These are phyloP conservation scores for Aspergillus nidulans DNA, from an alignment of 495 filamentous ascomycete species.

Conservation along the genomic window DNA sequence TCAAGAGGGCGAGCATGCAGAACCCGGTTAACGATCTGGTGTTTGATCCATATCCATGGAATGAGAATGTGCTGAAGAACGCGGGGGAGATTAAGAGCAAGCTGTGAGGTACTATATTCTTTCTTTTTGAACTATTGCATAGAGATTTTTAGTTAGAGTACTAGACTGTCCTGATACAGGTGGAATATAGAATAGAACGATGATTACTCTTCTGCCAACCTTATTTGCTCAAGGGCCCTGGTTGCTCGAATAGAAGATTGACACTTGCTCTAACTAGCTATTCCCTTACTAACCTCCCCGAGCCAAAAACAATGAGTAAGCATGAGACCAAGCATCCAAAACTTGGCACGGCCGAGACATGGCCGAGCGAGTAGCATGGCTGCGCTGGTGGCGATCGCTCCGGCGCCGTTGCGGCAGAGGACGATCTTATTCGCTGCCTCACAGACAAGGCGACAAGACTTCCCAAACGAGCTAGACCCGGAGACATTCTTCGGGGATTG, in stretches of 20 bases:
- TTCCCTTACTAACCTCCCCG: too few species aligned
- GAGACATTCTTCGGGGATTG: background rate
- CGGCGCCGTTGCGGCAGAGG: background rate
- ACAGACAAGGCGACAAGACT: background rate
- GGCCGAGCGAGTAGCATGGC: background rate
- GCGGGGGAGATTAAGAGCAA: constrained; percentile 32
- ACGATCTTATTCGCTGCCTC: background rate
- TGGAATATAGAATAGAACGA: background rate
- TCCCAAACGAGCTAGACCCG: background rate
- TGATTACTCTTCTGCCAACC: too few species aligned
- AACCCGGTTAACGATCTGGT: constrained; percentile 64
- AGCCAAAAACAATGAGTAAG: too few species aligned
- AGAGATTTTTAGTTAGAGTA: background rate
- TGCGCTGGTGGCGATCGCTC: background rate
- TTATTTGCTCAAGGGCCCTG: too few species aligned
- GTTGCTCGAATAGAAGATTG: too few species aligned
- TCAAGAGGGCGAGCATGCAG: constrained; percentile 58
- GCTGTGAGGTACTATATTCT: constrained; percentile 21
- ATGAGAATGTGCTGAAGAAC: constrained; percentile 54
- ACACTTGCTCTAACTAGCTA: too few species aligned
- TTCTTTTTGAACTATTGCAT: background rate
- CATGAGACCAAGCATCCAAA: background rate
- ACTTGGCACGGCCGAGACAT: background rate
- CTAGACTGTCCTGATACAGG: background rate
- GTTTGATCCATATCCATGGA: constrained; percentile 65